Evolutionary conservation across 202 grass and related monocot genomes (phyloP).

Genomic region (Setaria viridis): DNA sequence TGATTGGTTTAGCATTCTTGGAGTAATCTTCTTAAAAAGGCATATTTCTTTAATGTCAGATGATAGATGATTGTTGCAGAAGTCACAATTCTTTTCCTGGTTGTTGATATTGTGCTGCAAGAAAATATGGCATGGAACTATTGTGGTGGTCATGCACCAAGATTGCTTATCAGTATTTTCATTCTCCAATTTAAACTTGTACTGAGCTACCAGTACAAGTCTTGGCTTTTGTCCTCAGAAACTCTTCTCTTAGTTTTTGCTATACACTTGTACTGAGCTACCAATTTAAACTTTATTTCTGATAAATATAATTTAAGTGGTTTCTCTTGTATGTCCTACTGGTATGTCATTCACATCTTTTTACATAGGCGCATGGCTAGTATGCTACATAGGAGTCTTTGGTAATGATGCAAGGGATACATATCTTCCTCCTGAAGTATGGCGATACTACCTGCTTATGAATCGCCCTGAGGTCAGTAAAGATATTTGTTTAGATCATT

Average conservation of each 20-base stretch:
- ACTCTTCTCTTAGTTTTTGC: background rate
- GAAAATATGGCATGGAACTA: conserved; percentile 25
- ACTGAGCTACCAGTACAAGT: background rate
- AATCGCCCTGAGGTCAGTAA: conserved; percentile 89
- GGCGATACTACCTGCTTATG: conserved; percentile 95
- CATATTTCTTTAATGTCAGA: conserved; percentile 3
- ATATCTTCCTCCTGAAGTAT: conserved; percentile 87
- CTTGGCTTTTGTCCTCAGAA: background rate
- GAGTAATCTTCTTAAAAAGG: conserved; percentile 4
- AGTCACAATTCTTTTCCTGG: conserved; percentile 4
- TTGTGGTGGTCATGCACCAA: background rate
- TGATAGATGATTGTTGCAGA: background rate
- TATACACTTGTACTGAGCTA: conserved; percentile 16
- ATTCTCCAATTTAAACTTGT: background rate
- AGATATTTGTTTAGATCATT: conserved; percentile 23
- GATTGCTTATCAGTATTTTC: conserved; percentile 2
- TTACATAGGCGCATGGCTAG: background rate
- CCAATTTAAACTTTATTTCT: conserved; percentile 19
- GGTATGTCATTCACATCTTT: background rate
- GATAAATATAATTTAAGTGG: conserved; percentile 3
- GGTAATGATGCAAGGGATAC: conserved; percentile 92
- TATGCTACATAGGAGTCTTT: conserved; percentile 74
- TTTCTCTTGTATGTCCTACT: conserved; percentile 1
- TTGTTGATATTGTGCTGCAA: conserved; percentile 12
- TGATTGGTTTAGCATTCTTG: conserved; percentile 24